Conservation (phyloP, 306 rosid genomes). For the Carpinus viminea region DNA sequence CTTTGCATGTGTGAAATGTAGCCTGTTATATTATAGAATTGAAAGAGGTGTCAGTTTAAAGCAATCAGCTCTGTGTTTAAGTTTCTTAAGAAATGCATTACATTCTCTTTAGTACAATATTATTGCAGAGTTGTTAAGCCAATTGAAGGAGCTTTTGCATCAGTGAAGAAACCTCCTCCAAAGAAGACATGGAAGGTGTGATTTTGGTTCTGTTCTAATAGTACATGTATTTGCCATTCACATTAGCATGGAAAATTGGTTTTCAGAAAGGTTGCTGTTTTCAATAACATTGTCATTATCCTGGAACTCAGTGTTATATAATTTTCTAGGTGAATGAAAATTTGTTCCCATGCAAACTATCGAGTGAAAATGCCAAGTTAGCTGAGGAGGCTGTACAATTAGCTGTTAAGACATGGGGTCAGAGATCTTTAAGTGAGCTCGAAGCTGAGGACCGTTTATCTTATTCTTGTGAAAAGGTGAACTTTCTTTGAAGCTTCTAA, state of each 20-base stretch:
- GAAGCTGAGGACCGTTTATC: conserved; percentile 98
- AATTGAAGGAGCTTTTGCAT: conserved; percentile 72
- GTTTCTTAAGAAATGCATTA: conserved; percentile 27
- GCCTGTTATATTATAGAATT: conserved; percentile 18
- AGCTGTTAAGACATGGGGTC: conserved; percentile 89
- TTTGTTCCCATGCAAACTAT: conserved; percentile 82
- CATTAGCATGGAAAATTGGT: conserved; percentile 13
- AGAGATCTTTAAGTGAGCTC: conserved; percentile 82
- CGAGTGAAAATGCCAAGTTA: conserved; percentile 58
- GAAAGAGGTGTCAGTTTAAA: neutral
- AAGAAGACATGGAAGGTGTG: conserved; percentile 84
- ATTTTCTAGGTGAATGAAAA: conserved; percentile 76
- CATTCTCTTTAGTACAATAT: conserved; percentile 29
- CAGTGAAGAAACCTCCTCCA: conserved; percentile 86
- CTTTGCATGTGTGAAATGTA: conserved; percentile 8
- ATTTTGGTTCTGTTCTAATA: conserved; percentile 18
- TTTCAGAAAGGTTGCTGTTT: neutral
- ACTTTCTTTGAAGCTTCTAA: conserved; percentile 6
- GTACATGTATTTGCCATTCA: conserved; percentile 10
- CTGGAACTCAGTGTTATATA: conserved; percentile 30
- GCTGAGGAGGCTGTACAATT: conserved; percentile 77
- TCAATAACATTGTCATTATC: conserved; percentile 7
- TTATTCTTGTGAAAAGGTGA: conserved; percentile 91
- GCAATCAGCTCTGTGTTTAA: conserved; percentile 16
- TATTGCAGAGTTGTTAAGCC: conserved; percentile 81